Evolutionary conservation across 768 basidiomycete species (phyloP).

Genomic region (Boletus rubropictus): DNA sequence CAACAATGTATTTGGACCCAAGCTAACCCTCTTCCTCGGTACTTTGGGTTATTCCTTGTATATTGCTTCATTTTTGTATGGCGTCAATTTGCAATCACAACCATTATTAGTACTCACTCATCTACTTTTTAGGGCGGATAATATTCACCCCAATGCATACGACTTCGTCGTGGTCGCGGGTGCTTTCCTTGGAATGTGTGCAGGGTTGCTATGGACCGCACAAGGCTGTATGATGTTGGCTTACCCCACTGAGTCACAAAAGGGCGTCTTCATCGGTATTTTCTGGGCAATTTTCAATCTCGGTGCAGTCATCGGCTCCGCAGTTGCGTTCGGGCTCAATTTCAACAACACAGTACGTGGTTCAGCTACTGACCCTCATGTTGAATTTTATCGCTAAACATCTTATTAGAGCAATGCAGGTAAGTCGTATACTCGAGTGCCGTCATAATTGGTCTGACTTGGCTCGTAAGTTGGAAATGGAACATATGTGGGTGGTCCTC

Average conservation of each 20-base stretch:
- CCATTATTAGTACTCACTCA: not conserved
- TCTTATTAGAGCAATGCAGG: conserved; percentile 25
- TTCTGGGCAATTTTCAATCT: conserved; percentile 86
- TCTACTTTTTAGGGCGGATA: conserved; percentile 47
- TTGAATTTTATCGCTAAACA: not conserved
- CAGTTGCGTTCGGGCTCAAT: conserved; percentile 69
- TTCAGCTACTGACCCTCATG: not conserved
- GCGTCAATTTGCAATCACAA: not conserved
- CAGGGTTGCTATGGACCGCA: conserved; percentile 71
- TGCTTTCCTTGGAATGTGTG: conserved; percentile 68
- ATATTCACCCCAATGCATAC: conserved; percentile 58
- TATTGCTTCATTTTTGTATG: conserved; percentile 68
- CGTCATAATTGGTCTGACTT: conserved; percentile 1
- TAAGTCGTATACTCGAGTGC: conserved; percentile 11
- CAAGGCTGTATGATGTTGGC: conserved; percentile 83
- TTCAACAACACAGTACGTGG: conserved; percentile 51
- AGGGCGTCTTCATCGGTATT: conserved; percentile 69
- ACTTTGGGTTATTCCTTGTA: conserved; percentile 73
- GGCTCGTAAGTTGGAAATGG: conserved; percentile 52
- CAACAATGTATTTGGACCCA: conserved; percentile 77
- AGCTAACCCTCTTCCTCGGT: conserved; percentile 67
- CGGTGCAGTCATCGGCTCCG: conserved; percentile 72
- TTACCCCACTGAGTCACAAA: conserved; percentile 75
- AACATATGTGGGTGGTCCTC: conserved; percentile 55
- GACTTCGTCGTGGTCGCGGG: conserved; percentile 68